phyloP scores from a whole-genome alignment of 257 asterid genomes.

The Agastache rugosa region DNA sequence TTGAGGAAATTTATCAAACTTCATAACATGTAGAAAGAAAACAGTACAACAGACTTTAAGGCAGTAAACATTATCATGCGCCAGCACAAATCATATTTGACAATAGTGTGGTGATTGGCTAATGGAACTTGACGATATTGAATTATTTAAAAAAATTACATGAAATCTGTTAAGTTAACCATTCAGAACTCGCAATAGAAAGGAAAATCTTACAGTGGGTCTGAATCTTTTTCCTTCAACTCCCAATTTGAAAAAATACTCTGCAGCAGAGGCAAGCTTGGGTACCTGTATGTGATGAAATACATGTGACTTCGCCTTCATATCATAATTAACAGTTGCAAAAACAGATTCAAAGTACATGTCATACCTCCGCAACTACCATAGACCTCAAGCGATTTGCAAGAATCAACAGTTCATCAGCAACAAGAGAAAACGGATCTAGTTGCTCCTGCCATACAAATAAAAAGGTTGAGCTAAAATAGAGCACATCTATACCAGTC shows the following conservation, averaged over 20 bases:
- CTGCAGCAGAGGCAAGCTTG: slow-evolving; percentile 97
- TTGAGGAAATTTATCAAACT: not conserved
- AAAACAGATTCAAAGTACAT: slow-evolving; percentile 26
- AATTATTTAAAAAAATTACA: not conserved
- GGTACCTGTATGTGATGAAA: slow-evolving; percentile 70
- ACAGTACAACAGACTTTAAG: not conserved
- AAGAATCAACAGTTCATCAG: slow-evolving; percentile 85
- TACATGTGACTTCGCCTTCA: slow-evolving; percentile 22
- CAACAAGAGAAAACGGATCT: slow-evolving; percentile 96
- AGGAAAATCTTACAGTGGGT: slow-evolving; percentile 78
- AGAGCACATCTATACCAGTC: not conserved
- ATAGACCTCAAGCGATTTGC: slow-evolving; percentile 89
- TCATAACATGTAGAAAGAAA: slow-evolving; percentile 1
- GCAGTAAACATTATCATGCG: not conserved
- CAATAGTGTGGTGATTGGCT: not conserved
- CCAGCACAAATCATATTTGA: not conserved
- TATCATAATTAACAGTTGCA: slow-evolving; percentile 26
- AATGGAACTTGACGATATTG: not conserved
- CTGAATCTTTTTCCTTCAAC: slow-evolving; percentile 97
- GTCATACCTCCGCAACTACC: slow-evolving; percentile 92
- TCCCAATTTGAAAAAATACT: slow-evolving; percentile 87
- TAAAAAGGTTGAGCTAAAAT: slow-evolving; percentile 12
- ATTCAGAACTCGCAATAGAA: not conserved
- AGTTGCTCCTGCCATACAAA: slow-evolving; percentile 66
- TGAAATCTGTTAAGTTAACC: not conserved